Percentiles rank a stretch among this genome's conserved stretches.
These are phyloP conservation scores for Phytophthora citrophthora DNA, from an alignment of 352 stramenopile species.

Conservation along the genomic window DNA sequence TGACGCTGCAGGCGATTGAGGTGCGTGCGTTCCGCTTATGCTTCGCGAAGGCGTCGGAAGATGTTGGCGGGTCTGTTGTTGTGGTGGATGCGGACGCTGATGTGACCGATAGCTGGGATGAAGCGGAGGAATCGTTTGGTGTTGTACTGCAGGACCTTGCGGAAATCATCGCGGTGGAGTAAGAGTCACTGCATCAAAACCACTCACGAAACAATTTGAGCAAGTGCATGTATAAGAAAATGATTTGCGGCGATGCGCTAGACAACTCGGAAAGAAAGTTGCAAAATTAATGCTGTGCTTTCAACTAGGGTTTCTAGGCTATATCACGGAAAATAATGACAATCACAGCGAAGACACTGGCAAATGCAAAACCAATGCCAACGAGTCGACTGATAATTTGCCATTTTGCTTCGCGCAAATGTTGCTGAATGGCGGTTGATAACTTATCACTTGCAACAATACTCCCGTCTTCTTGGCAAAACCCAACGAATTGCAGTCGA, in stretches of 20 bases:
- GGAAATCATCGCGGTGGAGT: constrained; percentile 47
- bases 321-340: constrained; percentile 25
- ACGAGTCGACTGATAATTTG: constrained; percentile 41
- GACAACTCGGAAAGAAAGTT: neutral
- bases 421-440: constrained; percentile 38
- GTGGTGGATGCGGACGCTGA: neutral
- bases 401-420: constrained; percentile 53
- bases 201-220: neutral
- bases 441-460: constrained; percentile 47
- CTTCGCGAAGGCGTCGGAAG: constrained; percentile 37
- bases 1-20: constrained; percentile 91
- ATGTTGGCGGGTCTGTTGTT: neutral
- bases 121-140: constrained; percentile 30
- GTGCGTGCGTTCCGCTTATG: constrained; percentile 92
- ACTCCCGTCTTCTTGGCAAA: constrained; percentile 55
- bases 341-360: constrained; percentile 19
- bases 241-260: neutral
- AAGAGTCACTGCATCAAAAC: constrained; percentile 3
- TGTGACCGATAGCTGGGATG: constrained; percentile 9
- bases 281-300: neutral
- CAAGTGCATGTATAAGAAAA: constrained; percentile 3
- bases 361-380: constrained; percentile 29
- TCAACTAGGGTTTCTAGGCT: constrained; percentile 1
- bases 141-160: constrained; percentile 35
- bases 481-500: constrained; percentile 62